Conservation (phyloP, 495 filamentous ascomycete genomes). For the Aspergillus haitiensis region DNA sequence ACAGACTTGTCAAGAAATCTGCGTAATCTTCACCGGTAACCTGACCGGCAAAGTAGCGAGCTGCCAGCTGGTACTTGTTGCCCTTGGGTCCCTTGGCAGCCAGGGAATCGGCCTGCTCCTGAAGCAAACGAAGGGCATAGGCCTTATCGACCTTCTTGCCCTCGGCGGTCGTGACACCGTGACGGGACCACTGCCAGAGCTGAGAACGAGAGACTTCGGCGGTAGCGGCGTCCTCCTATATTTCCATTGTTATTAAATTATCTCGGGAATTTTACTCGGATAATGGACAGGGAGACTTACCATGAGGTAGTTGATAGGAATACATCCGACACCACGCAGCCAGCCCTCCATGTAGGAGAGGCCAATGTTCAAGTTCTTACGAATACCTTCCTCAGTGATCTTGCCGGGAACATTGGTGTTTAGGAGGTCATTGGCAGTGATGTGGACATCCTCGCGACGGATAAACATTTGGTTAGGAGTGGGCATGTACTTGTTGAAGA, state of each 20-base stretch:
- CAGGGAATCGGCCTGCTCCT: conserved; percentile 80
- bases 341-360: conserved; percentile 99
- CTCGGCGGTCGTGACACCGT: conserved; percentile 81
- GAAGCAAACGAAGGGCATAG: conserved; percentile 80
- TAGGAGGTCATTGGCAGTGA: conserved; percentile 86
- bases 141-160: conserved; percentile 92
- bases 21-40: conserved; percentile 97
- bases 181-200: conserved; percentile 95
- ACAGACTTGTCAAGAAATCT: conserved; percentile 90
- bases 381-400: conserved; percentile 93
- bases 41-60: conserved; percentile 88
- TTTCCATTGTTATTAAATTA: conserved; percentile 25
- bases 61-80: conserved; percentile 88
- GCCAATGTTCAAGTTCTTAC: conserved; percentile 94
- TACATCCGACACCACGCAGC: conserved; percentile 91
- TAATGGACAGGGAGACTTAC: conserved; percentile 29
- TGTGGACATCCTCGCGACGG: conserved; percentile 84
- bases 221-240: conserved; percentile 88
- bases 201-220: conserved; percentile 90
- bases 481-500: conserved; percentile 99
- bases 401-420: conserved; percentile 98
- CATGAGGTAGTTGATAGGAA: conserved; percentile 99
- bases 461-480: conserved; percentile 95
- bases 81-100: conserved; percentile 76
- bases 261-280: neutral